Percentiles rank a stretch among this genome's conserved stretches.
Conservation (phyloP, 805 yeast genomes). For the Nakazawaea anatomiae region DNA sequence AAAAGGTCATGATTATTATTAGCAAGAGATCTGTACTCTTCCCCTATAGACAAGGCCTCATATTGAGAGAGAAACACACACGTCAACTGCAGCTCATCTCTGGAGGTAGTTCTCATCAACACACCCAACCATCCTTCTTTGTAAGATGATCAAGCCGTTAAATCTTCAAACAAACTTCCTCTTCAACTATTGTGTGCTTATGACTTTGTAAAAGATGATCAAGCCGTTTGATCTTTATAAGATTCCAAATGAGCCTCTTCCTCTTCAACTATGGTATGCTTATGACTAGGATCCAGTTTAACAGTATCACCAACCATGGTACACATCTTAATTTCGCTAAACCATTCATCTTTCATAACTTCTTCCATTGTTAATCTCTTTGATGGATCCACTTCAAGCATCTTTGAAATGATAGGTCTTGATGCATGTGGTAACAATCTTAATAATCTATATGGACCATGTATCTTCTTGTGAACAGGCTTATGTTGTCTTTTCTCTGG, state of each 20-base stretch:
- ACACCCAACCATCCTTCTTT: too few relatives aligned
- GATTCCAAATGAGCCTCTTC: constrained; percentile 37
- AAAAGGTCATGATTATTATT: too few relatives aligned
- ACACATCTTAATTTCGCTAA: constrained; percentile 54
- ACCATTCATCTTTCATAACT: constrained; percentile 67
- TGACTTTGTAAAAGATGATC: constrained; percentile 31
- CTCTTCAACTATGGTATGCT: constrained; percentile 41
- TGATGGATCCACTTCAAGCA: constrained; percentile 56
- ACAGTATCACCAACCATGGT: constrained; percentile 37
- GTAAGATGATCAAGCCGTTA: too few relatives aligned
- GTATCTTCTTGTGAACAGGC: constrained; percentile 50
- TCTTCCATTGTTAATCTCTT: constrained; percentile 65
- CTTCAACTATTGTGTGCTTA: constrained; percentile 40
- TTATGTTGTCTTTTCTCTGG: constrained; percentile 31
- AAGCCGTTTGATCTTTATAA: neutral
- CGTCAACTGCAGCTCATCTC: too few relatives aligned
- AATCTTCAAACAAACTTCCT: constrained; percentile 26
- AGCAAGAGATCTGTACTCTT: too few relatives aligned
- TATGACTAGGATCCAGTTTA: constrained; percentile 41
- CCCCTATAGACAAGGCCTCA: too few relatives aligned
- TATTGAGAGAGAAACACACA: too few relatives aligned
- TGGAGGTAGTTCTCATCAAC: too few relatives aligned
- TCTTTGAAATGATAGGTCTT: constrained; percentile 64
- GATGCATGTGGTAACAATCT: constrained; percentile 79
- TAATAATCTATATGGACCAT: constrained; percentile 80